Percentiles rank a stretch among this genome's conserved stretches.
Conservation (phyloP, 306 rosid species). For the Sesbania bispinosa region DNA sequence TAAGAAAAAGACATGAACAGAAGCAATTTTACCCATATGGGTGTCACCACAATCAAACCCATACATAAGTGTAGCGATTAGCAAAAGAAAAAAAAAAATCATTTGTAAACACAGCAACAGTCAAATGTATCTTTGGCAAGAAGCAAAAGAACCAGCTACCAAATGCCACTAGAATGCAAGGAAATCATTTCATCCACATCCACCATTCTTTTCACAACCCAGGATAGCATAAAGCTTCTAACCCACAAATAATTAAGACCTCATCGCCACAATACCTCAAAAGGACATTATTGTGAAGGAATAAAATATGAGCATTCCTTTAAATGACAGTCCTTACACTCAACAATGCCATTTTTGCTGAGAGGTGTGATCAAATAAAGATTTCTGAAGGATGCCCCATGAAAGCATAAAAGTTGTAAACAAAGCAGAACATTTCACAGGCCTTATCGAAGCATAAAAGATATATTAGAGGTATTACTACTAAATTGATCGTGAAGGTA, state of each 20-base stretch:
- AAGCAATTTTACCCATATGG: too few species aligned
- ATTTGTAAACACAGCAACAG: too few species aligned
- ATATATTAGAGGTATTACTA: neutral
- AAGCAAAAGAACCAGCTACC: neutral
- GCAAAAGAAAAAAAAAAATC: too few species aligned
- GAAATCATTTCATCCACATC: neutral
- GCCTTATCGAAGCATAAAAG: neutral
- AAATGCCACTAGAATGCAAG: neutral
- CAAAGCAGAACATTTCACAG: neutral
- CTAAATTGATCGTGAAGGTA: neutral
- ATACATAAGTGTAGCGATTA: too few species aligned
- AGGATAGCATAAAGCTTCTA: too few species aligned
- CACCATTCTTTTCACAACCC: too few species aligned
- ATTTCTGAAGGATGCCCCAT: neutral
- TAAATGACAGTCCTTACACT: neutral
- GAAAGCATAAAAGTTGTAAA: neutral
- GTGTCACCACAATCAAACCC: too few species aligned
- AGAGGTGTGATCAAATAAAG: neutral
- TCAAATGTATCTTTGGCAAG: too few species aligned
- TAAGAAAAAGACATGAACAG: too few species aligned
- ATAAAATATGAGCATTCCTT: neutral
- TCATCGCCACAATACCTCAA: neutral
- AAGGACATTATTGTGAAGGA: neutral
- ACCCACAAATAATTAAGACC: constrained; percentile 4
- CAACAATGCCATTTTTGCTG: neutral